Percentiles rank a stretch among this genome's conserved stretches.
These are phyloP conservation scores for Rhizopogon sp. DNA, from an alignment of 768 basidiomycete species.

Conservation along the genomic window DNA sequence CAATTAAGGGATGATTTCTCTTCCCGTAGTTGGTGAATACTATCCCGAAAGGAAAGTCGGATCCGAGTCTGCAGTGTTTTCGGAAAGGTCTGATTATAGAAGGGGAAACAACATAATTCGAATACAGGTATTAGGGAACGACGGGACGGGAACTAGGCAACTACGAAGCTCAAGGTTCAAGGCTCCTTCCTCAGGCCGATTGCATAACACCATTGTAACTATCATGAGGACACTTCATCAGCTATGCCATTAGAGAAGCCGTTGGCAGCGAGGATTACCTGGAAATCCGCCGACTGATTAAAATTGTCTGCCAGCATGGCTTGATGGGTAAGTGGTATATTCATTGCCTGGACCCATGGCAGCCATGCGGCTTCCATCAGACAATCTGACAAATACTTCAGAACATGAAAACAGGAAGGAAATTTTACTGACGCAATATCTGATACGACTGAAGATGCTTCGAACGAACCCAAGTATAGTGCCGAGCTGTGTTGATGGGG, in stretches of 20 bases:
- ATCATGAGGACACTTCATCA: not conserved
- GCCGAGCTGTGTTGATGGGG: not conserved
- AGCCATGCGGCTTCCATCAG: not conserved
- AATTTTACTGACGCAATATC: not conserved
- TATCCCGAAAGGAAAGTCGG: not conserved
- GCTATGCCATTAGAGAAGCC: not conserved
- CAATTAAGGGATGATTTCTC: not conserved
- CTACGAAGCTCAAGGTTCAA: not conserved
- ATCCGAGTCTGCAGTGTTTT: not conserved
- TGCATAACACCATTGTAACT: not conserved
- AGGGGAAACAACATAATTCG: not conserved
- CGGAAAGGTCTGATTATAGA: not conserved
- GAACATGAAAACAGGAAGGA: not conserved
- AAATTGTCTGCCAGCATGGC: not conserved
- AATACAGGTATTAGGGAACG: not conserved
- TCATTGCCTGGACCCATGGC: not conserved
- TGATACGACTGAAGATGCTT: not conserved
- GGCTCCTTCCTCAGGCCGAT: not conserved
- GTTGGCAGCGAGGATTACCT: not conserved
- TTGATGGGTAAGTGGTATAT: not conserved
- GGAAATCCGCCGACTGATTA: not conserved
- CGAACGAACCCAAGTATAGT: not conserved
- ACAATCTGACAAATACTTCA: not conserved
- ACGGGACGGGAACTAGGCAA: not conserved
- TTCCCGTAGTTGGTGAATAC: not conserved